Conservation (phyloP, 805 yeast species). For the Ogataea polymorpha region DNA sequence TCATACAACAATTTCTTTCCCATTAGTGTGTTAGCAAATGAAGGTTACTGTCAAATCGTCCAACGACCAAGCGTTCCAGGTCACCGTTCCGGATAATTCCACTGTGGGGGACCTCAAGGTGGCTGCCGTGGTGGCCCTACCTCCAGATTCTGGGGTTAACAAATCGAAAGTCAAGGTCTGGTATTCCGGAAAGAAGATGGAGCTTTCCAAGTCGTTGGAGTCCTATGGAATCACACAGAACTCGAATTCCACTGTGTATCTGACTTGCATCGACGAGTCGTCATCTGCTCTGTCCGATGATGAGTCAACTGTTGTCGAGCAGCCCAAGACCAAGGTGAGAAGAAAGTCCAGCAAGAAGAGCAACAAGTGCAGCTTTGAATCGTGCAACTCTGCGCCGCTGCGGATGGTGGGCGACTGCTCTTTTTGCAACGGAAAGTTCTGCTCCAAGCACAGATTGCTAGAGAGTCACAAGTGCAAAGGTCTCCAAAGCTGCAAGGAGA, state of each 20-base stretch:
- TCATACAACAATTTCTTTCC: slow-evolving; percentile 4
- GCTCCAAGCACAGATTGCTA: slow-evolving; percentile 81
- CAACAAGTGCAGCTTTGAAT: slow-evolving; percentile 46
- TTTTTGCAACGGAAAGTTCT: slow-evolving; percentile 79
- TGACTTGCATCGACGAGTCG: slow-evolving; percentile 27
- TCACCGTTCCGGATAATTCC: slow-evolving; percentile 50
- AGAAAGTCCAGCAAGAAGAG: slow-evolving; percentile 39
- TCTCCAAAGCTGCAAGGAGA: slow-evolving; percentile 74
- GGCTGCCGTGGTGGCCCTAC: slow-evolving; percentile 43
- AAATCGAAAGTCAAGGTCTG: slow-evolving; percentile 26
- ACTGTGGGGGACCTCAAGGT: slow-evolving; percentile 49
- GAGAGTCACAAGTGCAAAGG: slow-evolving; percentile 84
- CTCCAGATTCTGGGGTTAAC: slow-evolving; percentile 17
- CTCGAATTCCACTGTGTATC: slow-evolving; percentile 28
- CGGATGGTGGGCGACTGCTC: slow-evolving; percentile 79
- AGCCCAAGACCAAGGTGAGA: slow-evolving; percentile 25
- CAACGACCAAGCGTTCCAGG: slow-evolving; percentile 35
- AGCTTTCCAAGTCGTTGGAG: slow-evolving; percentile 22
- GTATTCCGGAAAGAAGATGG: slow-evolving; percentile 34
- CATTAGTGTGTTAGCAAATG: slow-evolving; percentile 31
- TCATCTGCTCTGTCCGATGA: slow-evolving; percentile 21
- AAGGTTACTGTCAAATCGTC: slow-evolving; percentile 43
- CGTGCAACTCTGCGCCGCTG: slow-evolving; percentile 63
- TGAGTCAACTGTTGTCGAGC: slow-evolving; percentile 15
- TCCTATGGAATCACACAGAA: slow-evolving; percentile 29